Evolutionary conservation across 768 basidiomycete genomes (phyloP), one percentile per base, ranked within the genome.

Genomic region (Suillus subaureus): DNA sequence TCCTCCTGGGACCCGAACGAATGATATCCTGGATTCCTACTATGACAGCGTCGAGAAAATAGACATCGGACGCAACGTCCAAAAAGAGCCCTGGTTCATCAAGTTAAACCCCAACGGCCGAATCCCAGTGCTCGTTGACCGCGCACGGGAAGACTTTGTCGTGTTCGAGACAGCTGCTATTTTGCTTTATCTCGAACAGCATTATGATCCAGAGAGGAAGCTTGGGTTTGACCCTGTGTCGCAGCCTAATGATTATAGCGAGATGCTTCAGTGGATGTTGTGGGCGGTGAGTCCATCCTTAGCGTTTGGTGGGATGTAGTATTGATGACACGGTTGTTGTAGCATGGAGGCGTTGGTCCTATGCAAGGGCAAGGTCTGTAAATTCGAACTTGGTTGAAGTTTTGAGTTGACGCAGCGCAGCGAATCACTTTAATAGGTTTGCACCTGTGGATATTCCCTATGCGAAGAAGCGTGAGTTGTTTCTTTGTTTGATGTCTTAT

Each of bases 251-350:
- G 75, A 79, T n/a, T 73, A 76, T 37, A 77, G 74, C 45, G 80
- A 83, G 70, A 77, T 78, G 62, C 55, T 82, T 60, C 81, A 81
- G 69, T 85, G 82, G 84, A 79, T 85, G 42, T 80, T 84, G 67
- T 85, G 83, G 72, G 77, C 78, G 52, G 72, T 51, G 67, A 72
- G 47, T 61, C 4, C 15, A 12, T 40, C 16, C 1, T 2, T 11
- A 28, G n/a, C 3, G 2, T 4, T 33, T 57, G 52, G 15, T 23
- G n/a, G 35, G 52, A 39, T 49, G 1, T n/a, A 9, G 31, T 47
- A n/a, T 4, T 28, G 26, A 42, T 42, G 12, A 21, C 1, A 3
- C 6, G 18, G 47, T 39, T 31, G 21, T 31, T 43, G 11, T 62
- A 73, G 74, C 73, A 76, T 65, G 75, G 75, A 2, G 76, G 75